Base-by-base conservation (phyloP, 305 asterid genomes). In the Fraxinus sp. region DNA sequence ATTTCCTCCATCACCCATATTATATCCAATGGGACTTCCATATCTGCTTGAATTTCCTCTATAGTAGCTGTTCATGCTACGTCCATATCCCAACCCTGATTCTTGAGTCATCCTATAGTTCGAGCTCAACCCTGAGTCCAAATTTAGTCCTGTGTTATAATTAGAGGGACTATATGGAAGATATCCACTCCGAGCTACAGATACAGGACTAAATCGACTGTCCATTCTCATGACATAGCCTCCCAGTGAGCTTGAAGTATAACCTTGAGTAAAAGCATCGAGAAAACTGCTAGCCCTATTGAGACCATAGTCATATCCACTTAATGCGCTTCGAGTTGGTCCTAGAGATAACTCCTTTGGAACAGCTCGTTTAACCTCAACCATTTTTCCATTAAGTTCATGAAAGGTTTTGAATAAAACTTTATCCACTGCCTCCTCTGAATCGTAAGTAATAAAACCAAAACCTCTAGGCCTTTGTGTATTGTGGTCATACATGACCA, bases 391-490 rank as follows among this genome's bases (percentile, higher is more conserved):
- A 30, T 93, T 91, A 33, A 94, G 97, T 82, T 94, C 97, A 35
- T 94, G 98, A 84, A 93, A 93, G 46, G 91, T 92, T 88, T 92
- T 92, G 80, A 78, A 84, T 36, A 94, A 83, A 74, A 92, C 97
- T 86, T 85, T 90, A 68, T 93, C 97, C 77, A 93, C 98, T 35
- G 97, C 94, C 76, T 93, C 97, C 90, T 90, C 98, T 26, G 92
- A 90, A 81, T 94, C 95, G 14, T 87, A 94, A 5, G 97, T 94
- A 83, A 94, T 91, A 74, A 94, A 94, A 33, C 98, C 98, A 81
- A 94, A 93, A 83, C 98, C 98, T 85, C 97, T 89, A 24, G 97
- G 97, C 88, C 98, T 90, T 79, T 92, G 95, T 7, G 98, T 94
- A 81, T 92, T 92, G 84, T 91, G 98, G 84, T 94, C 97, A 83